These are phyloP conservation scores for Cucumis cinereus DNA, from an alignment of 306 rosid species.

Conservation along the genomic window DNA sequence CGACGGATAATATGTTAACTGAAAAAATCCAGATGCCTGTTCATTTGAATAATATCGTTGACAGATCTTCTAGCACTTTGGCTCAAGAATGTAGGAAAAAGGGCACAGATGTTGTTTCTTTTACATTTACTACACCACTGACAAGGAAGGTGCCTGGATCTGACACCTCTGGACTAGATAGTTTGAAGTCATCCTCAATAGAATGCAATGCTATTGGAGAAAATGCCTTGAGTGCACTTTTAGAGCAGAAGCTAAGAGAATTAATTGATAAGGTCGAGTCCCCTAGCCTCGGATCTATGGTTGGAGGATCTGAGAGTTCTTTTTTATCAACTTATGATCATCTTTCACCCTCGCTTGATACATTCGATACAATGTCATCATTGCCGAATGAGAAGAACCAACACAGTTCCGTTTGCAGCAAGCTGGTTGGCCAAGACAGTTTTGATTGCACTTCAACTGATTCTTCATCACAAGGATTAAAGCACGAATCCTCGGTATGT, in stretches of 20 bases:
- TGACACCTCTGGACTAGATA: conserved; percentile 40
- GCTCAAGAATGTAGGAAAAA: conserved; percentile 46
- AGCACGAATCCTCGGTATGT: conserved; percentile 54
- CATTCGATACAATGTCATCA: conserved; percentile 17
- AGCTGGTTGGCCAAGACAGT: conserved; percentile 15
- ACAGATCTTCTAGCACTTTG: conserved; percentile 32
- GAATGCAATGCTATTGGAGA: conserved; percentile 65
- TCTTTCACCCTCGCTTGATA: conserved; percentile 16
- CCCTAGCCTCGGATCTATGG: conserved; percentile 26
- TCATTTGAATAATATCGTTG: conserved; percentile 29
- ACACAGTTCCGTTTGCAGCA: conserved; percentile 18
- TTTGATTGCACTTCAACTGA: conserved; percentile 37
- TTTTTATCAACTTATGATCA: conserved; percentile 23
- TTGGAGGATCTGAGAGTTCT: conserved; percentile 30
- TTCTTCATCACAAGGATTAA: conserved; percentile 29
- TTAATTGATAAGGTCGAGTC: conserved; percentile 40
- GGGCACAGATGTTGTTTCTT: conserved; percentile 84
- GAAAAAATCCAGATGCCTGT: conserved; percentile 46
- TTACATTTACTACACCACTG: conserved; percentile 90
- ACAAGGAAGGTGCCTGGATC: conserved; percentile 40
- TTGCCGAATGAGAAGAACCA: conserved; percentile 32
- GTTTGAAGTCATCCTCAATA: conserved; percentile 42
- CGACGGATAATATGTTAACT: conserved; percentile 31
- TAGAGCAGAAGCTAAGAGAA: conserved; percentile 83
- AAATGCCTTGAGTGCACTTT: conserved; percentile 73